A percentile compares a stretch with the other conserved stretches of the same genome.
phyloP scores from a whole-genome alignment of 2,329 filamentous ascomycete species.

The Arthrobotrys musiformis region DNA sequence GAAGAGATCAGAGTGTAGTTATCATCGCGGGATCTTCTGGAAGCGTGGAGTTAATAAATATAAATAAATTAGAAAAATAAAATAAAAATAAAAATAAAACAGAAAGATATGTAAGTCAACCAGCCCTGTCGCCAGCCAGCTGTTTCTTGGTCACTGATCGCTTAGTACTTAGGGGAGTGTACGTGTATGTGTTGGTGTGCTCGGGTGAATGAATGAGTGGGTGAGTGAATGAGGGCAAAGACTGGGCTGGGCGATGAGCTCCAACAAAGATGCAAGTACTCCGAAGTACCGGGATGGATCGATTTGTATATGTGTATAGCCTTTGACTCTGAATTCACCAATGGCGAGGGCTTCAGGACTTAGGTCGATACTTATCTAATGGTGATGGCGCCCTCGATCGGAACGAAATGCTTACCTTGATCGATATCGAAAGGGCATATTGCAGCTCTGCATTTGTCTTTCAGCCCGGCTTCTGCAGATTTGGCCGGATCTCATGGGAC shows the following conservation, averaged over 20 bases:
- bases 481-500: slow-evolving; percentile 12
- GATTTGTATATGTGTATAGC: too few species aligned
- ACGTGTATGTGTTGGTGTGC: neutral
- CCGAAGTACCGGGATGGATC: neutral
- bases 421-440: neutral
- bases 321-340: too few species aligned
- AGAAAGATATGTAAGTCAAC: too few species aligned
- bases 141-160: too few species aligned
- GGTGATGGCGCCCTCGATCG: slow-evolving; percentile 34
- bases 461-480: slow-evolving; percentile 28
- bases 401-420: slow-evolving; percentile 15
- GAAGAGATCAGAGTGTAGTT: neutral
- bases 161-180: too few species aligned
- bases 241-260: neutral
- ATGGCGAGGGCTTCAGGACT: neutral
- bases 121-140: too few species aligned
- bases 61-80: too few species aligned
- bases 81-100: too few species aligned
- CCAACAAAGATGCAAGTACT: too few species aligned
- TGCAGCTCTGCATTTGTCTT: neutral
- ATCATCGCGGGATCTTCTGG: slow-evolving; percentile 16
- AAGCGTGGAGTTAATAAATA: slow-evolving; percentile 7
- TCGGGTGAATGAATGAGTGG: neutral
- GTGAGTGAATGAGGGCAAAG: neutral
- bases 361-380: neutral